Conservation (phyloP, 495 filamentous ascomycete genomes). For the Lasiosphaeria ovina region DNA sequence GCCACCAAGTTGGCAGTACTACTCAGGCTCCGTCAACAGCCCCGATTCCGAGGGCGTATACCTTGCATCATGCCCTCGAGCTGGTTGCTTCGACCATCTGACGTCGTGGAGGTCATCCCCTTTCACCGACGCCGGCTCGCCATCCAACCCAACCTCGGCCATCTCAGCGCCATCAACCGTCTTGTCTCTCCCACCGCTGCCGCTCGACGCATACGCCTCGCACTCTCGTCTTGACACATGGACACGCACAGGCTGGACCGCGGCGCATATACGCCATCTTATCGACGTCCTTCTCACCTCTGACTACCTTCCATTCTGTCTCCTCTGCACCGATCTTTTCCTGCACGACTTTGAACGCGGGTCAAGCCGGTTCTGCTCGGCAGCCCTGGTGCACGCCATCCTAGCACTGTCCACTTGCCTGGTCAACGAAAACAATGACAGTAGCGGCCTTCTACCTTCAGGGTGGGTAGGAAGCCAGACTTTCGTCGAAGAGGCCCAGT, state of each 20-base stretch:
- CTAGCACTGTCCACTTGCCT: conserved; percentile 10
- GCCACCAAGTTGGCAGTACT: no score
- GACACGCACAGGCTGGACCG: conserved; percentile 11
- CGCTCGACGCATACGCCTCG: background rate
- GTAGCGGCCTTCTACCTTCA: conserved; percentile 1
- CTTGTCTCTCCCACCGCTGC: background rate
- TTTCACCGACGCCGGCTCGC: background rate
- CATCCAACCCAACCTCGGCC: background rate
- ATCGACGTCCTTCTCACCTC: conserved; percentile 10
- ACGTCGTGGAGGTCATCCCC: background rate
- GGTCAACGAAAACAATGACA: conserved; percentile 9
- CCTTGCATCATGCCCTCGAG: background rate
- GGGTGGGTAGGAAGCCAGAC: conserved; percentile 9
- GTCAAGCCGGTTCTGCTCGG: conserved; percentile 3
- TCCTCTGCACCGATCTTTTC: conserved; percentile 12
- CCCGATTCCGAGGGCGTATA: background rate
- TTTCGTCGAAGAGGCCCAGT: conserved; percentile 2
- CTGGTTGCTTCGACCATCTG: background rate
- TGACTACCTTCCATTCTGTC: conserved; percentile 13
- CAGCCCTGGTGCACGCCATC: conserved; percentile 7
- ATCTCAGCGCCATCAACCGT: background rate
- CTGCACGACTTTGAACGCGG: conserved; percentile 8
- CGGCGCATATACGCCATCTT: conserved; percentile 6
- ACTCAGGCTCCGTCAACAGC: no score
- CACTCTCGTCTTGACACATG: conserved; percentile 5